Percentiles rank a stretch among this genome's conserved stretches.
phyloP scores from a whole-genome alignment of 2,329 filamentous ascomycete genomes.

The Raffaelea ambrosiae region DNA sequence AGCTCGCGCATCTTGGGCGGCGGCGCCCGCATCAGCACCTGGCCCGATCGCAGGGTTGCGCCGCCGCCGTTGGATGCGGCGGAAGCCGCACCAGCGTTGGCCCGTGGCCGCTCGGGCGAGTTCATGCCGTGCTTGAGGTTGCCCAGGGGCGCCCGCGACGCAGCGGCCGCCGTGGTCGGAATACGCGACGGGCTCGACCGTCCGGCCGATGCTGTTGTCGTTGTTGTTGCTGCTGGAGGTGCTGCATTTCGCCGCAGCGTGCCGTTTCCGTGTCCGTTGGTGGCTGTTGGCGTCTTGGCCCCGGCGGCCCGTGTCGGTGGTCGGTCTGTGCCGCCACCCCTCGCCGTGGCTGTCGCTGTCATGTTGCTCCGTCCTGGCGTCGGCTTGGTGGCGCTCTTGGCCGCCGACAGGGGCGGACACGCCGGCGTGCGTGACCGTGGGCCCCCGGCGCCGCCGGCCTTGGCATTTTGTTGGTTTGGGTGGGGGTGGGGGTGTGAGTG shows the following conservation, averaged over 20 bases:
- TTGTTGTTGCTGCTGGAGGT: slow-evolving; percentile 10
- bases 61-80: slow-evolving; percentile 13
- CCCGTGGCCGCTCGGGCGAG: slow-evolving; percentile 64
- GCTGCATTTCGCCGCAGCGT: slow-evolving; percentile 22
- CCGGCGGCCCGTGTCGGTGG: too few relatives aligned
- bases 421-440: slow-evolving; percentile 66
- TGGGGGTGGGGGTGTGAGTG: slow-evolving; percentile 18
- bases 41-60: slow-evolving; percentile 42
- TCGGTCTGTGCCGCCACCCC: slow-evolving; percentile 8
- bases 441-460: slow-evolving; percentile 36
- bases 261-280: too few relatives aligned
- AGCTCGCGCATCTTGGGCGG: slow-evolving; percentile 92
- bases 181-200: slow-evolving; percentile 58
- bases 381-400: slow-evolving; percentile 7
- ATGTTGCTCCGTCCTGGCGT: slow-evolving; percentile 6
- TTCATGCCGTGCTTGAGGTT: slow-evolving; percentile 65
- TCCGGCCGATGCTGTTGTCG: too few relatives aligned
- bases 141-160: slow-evolving; percentile 53
- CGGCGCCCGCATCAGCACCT: slow-evolving; percentile 54
- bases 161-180: slow-evolving; percentile 34
- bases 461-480: slow-evolving; percentile 30
- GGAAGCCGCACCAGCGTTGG: slow-evolving; percentile 26
- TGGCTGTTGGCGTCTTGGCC: slow-evolving; percentile 46
- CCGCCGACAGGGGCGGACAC: slow-evolving; percentile 34
- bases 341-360: neutral